Conservation (phyloP, 2,329 filamentous ascomycete species). For the Aaosphaeria pasadenensis region DNA sequence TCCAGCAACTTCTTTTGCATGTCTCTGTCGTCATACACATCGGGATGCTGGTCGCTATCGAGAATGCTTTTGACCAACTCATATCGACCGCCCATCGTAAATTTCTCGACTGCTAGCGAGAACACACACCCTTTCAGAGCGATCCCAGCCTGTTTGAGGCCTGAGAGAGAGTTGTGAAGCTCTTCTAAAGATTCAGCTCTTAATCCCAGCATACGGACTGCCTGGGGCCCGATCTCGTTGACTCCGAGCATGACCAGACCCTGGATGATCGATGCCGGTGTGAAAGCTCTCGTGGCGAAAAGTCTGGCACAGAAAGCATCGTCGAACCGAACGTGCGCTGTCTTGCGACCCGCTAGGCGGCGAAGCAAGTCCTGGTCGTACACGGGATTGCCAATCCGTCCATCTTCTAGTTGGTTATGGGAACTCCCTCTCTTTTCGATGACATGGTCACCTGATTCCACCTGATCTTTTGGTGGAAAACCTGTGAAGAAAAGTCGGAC, state of each 20-base stretch:
- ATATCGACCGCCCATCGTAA: slow-evolving; percentile 58
- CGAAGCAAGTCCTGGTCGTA: slow-evolving; percentile 32
- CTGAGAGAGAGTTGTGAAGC: slow-evolving; percentile 58
- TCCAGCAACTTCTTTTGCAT: slow-evolving; percentile 55
- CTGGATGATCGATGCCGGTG: slow-evolving; percentile 68
- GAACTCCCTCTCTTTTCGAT: not conserved
- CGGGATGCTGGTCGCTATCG: slow-evolving; percentile 62
- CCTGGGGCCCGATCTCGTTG: slow-evolving; percentile 68
- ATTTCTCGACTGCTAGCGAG: slow-evolving; percentile 60
- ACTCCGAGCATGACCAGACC: slow-evolving; percentile 70
- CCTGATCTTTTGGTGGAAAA: slow-evolving; percentile 8
- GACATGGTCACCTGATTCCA: not conserved
- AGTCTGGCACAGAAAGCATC: slow-evolving; percentile 74
- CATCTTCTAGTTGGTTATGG: not conserved
- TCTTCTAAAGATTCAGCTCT: slow-evolving; percentile 57
- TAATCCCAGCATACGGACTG: slow-evolving; percentile 73
- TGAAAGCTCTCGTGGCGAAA: slow-evolving; percentile 75
- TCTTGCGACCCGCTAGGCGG: slow-evolving; percentile 39
- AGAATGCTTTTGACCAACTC: slow-evolving; percentile 52
- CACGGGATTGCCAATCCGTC: slow-evolving; percentile 5
- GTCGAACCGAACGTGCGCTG: slow-evolving; percentile 44
- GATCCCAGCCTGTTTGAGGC: slow-evolving; percentile 63
- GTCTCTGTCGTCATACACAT: slow-evolving; percentile 55
- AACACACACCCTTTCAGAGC: slow-evolving; percentile 62
- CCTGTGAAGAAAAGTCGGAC: slow-evolving; percentile 27